Evolutionary conservation across 495 filamentous ascomycete species (phyloP).

Genomic region (Schizothecium vesticola): DNA sequence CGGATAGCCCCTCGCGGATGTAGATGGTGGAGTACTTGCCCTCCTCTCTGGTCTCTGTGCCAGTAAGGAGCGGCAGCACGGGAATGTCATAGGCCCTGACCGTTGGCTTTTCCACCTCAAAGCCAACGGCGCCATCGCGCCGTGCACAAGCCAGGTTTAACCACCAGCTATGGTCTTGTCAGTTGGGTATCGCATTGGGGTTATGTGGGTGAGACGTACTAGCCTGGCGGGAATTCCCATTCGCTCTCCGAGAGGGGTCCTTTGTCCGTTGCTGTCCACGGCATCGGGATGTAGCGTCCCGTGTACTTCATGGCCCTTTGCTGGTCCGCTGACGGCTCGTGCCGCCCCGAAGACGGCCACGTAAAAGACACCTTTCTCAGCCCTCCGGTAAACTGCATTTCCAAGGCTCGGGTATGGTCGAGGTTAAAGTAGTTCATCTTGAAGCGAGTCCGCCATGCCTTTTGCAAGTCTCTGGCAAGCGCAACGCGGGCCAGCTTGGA

Average conservation of each 20-base stretch:
- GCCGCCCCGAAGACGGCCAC: neutral
- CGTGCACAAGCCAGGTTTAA: slow-evolving; percentile 41
- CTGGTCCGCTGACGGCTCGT: slow-evolving; percentile 11
- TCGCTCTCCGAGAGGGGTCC: slow-evolving; percentile 25
- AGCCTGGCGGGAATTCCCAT: slow-evolving; percentile 29
- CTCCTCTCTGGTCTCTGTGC: slow-evolving; percentile 26
- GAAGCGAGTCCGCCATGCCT: slow-evolving; percentile 35
- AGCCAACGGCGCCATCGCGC: slow-evolving; percentile 42
- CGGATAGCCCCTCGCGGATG: slow-evolving; percentile 25
- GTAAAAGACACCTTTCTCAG: slow-evolving; percentile 32
- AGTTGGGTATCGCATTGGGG: neutral
- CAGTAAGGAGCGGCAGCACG: slow-evolving; percentile 39
- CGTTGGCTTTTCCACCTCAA: slow-evolving; percentile 31
- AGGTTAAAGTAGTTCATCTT: slow-evolving; percentile 35
- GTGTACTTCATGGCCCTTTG: neutral
- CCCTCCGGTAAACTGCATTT: slow-evolving; percentile 26
- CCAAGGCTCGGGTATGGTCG: slow-evolving; percentile 31
- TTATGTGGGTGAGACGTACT: slow-evolving; percentile 24
- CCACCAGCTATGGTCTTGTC: slow-evolving; percentile 40
- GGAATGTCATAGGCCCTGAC: slow-evolving; percentile 30
- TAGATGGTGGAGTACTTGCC: slow-evolving; percentile 29
- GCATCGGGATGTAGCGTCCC: neutral
- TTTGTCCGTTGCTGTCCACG: slow-evolving; percentile 26
- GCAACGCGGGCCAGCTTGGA: slow-evolving; percentile 15
- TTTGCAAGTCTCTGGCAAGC: slow-evolving; percentile 30